phyloP scores from a whole-genome alignment of 495 filamentous ascomycete species.

The Podospora didyma region DNA sequence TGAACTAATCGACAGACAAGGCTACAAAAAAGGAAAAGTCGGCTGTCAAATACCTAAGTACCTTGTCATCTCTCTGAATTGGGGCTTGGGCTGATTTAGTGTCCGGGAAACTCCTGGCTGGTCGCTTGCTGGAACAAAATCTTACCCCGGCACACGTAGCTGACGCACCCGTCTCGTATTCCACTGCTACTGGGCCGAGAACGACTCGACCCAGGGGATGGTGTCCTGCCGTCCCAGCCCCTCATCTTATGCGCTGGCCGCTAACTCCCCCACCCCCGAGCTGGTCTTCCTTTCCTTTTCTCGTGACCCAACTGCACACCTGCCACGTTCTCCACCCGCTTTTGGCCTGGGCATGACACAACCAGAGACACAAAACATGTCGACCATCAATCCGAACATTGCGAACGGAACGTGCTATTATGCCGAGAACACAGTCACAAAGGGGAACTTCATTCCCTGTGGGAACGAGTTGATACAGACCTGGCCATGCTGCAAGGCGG shows the following conservation, averaged over 20 bases:
- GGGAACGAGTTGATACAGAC: constrained; percentile 14
- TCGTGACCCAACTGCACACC: background rate
- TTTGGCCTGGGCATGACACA: background rate
- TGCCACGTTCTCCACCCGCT: background rate
- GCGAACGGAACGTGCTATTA: constrained; percentile 21
- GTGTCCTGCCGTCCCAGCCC: background rate
- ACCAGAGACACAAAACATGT: constrained; percentile 9
- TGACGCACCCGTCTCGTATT: background rate
- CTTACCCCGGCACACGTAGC: too few relatives aligned
- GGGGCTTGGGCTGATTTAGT: too few relatives aligned
- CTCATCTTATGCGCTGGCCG: constrained; percentile 1
- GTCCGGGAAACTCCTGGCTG: too few relatives aligned
- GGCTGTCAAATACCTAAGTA: too few relatives aligned
- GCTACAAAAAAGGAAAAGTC: too few relatives aligned
- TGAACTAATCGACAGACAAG: too few relatives aligned
- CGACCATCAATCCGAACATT: constrained; percentile 12
- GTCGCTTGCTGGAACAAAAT: too few relatives aligned
- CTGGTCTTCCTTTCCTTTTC: background rate
- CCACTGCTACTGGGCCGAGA: background rate
- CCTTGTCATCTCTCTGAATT: too few relatives aligned
- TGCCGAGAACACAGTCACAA: constrained; percentile 16
- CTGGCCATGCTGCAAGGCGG: constrained; percentile 17
- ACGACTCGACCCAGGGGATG: background rate
- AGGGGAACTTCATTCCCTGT: constrained; percentile 17
- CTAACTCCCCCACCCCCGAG: background rate